Evolutionary conservation across 2,329 filamentous ascomycete genomes (phyloP), one percentile per base, ranked within the genome.

Genomic region (Pseudogymnoascus sp.): DNA sequence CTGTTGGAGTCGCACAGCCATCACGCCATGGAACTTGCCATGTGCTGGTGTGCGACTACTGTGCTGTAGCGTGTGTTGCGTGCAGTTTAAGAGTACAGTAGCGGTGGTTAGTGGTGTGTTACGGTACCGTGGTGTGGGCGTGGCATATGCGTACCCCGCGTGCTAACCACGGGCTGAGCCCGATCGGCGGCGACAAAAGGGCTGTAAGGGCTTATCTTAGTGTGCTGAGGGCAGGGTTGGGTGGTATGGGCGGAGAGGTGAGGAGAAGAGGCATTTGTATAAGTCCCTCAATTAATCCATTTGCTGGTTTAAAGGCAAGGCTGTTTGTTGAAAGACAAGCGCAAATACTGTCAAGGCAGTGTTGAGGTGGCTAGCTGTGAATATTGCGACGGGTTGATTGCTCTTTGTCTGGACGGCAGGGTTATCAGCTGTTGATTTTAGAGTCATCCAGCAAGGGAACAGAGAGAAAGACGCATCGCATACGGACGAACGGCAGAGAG

Each of bases 61-160:
- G 24, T 37, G 35, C 17, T 17, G 17, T 17, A 17, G 17, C 17
- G 17, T 2, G 17, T 17, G 17, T 17, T 17, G 17, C 17, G 17
- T 17, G 17, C 17, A 17, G 17, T 17, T 1, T 17, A 17, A 17
- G 17, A 17, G 17, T 17, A 17, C 17, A 17, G 1, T 17, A 17
- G 17, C 17, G 17, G 17, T 17, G 2, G n/a, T 37, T 11, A n/a
- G 11, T 47, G 24, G 7, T 47, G 41, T 29, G 17, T 17, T 17
- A 17, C 1, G 17, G 17, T 17, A 47, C 41, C 41, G 21, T 31
- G 31, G 44, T 17, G 26, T 2, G 26, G 13, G 13, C 6, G 26
- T 29, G 24, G 44, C 44, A 50, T 50, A 50, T 50, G 44, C 44
- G 26, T 50, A 50, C 44, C 44, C 44, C 44, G 44, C 44, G 26